Conservation (phyloP, 2,329 filamentous ascomycete species). For the Trichoderma koningii region DNA sequence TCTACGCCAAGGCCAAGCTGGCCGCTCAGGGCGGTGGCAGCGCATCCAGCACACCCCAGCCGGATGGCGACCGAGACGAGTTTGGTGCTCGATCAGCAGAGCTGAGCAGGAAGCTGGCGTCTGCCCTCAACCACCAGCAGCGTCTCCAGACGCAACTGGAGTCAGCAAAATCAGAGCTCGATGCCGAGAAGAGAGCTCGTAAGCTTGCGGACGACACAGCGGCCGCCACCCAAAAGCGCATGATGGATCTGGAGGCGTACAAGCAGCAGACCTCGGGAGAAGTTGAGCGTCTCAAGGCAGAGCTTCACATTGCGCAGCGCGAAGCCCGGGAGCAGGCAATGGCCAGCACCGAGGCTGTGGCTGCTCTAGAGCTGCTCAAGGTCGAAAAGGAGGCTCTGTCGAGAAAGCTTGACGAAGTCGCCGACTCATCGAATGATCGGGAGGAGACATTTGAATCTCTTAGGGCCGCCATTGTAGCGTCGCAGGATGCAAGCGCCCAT, state of each 20-base stretch:
- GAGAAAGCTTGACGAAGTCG: slow-evolving; percentile 66
- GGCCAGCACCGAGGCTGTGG: slow-evolving; percentile 73
- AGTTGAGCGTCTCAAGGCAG: slow-evolving; percentile 79
- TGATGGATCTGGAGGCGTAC: slow-evolving; percentile 80
- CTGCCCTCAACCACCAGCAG: slow-evolving; percentile 73
- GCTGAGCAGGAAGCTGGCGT: slow-evolving; percentile 79
- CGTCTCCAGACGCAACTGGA: slow-evolving; percentile 81
- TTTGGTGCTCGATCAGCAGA: slow-evolving; percentile 62
- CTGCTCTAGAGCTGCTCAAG: slow-evolving; percentile 71
- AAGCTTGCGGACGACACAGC: slow-evolving; percentile 87
- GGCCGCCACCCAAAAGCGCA: slow-evolving; percentile 77
- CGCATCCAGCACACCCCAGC: slow-evolving; percentile 59
- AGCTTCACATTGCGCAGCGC: slow-evolving; percentile 78
- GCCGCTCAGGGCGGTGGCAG: slow-evolving; percentile 73
- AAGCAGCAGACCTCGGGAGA: slow-evolving; percentile 83
- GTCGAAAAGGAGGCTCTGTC: slow-evolving; percentile 84
- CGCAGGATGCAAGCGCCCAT: slow-evolving; percentile 72
- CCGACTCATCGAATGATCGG: slow-evolving; percentile 69
- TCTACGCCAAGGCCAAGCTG: slow-evolving; percentile 90
- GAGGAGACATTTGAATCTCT: slow-evolving; percentile 72
- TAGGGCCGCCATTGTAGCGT: slow-evolving; percentile 75
- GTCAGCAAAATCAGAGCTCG: slow-evolving; percentile 67
- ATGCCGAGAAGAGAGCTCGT: slow-evolving; percentile 77
- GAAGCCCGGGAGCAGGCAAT: slow-evolving; percentile 79
- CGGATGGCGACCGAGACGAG: slow-evolving; percentile 62